Conservation (phyloP, 2,329 filamentous ascomycete genomes). For the Annulohypoxylon truncatum region DNA sequence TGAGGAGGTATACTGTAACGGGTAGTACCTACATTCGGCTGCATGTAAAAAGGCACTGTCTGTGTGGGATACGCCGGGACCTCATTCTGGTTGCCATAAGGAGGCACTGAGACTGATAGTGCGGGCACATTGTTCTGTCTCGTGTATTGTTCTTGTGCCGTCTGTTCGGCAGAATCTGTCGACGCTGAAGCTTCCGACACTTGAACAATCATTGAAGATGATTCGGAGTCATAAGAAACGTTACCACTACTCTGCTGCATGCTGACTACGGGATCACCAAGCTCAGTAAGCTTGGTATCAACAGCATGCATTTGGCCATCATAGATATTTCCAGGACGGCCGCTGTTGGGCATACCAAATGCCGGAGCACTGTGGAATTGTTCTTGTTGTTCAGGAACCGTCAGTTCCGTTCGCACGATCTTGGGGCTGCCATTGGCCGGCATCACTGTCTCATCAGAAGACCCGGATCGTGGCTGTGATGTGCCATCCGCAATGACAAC, state of each 20-base stretch:
- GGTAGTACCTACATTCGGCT: not conserved
- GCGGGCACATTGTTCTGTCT: not conserved
- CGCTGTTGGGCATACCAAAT: not conserved
- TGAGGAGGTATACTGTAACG: too few relatives aligned
- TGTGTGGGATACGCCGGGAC: not conserved
- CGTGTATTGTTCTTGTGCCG: not conserved
- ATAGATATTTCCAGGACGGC: not conserved
- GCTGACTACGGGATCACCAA: too few relatives aligned
- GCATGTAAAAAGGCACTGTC: not conserved
- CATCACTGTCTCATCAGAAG: too few relatives aligned
- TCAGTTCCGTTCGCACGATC: not conserved
- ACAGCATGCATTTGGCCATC: not conserved
- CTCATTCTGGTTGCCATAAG: not conserved
- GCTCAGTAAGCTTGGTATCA: not conserved
- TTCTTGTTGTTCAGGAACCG: not conserved
- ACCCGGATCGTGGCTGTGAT: not conserved
- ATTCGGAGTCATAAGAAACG: too few relatives aligned
- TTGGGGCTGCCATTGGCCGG: too few relatives aligned
- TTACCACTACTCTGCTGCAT: too few relatives aligned
- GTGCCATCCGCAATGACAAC: slow-evolving; percentile 44
- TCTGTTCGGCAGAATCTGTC: not conserved
- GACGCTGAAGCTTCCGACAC: not conserved
- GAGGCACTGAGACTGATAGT: not conserved
- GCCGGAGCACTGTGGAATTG: not conserved
- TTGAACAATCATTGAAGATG: not conserved